Percentiles rank a stretch among this genome's conserved stretches.
Evolutionary conservation across 2,329 filamentous ascomycete genomes (phyloP).

Genomic region (Talaromyces sp.): DNA sequence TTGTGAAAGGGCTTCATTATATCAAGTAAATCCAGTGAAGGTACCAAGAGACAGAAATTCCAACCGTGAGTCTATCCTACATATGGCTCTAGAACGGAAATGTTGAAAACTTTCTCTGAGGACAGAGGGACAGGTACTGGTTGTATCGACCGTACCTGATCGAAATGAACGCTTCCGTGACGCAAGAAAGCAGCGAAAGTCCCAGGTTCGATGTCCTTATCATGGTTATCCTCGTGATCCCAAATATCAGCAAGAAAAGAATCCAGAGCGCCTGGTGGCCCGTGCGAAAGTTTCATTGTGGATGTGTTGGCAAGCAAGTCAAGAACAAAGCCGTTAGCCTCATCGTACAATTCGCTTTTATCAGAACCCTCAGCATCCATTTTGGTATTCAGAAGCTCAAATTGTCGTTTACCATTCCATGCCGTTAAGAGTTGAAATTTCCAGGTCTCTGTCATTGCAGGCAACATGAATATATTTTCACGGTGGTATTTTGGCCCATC

Average conservation of each 20-base stretch:
- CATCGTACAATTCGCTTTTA: constrained; percentile 7
- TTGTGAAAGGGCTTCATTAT: too few species aligned
- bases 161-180: constrained; percentile 3
- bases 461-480: constrained; percentile 3
- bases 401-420: constrained; percentile 27
- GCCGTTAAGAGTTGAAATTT: constrained; percentile 15
- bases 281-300: constrained; percentile 32
- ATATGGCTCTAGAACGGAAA: neutral
- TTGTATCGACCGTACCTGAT: constrained; percentile 2
- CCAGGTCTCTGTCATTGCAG: constrained; percentile 3
- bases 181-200: constrained; percentile 5
- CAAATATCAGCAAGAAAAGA: constrained; percentile 27
- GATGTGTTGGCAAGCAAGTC: constrained; percentile 26
- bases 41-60: too few species aligned
- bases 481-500: constrained; percentile 2
- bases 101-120: neutral
- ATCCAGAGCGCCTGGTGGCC: constrained; percentile 20
- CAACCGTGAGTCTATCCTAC: too few species aligned
- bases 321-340: constrained; percentile 14
- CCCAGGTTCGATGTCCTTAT: constrained; percentile 18
- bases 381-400: constrained; percentile 25
- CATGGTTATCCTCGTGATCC: constrained; percentile 25
- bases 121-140: neutral
- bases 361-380: constrained; percentile 18
- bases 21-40: too few species aligned